A percentile compares a stretch with the other conserved stretches of the same genome.
Conservation (phyloP, 495 filamentous ascomycete genomes). For the Talaromyces wortmannii region DNA sequence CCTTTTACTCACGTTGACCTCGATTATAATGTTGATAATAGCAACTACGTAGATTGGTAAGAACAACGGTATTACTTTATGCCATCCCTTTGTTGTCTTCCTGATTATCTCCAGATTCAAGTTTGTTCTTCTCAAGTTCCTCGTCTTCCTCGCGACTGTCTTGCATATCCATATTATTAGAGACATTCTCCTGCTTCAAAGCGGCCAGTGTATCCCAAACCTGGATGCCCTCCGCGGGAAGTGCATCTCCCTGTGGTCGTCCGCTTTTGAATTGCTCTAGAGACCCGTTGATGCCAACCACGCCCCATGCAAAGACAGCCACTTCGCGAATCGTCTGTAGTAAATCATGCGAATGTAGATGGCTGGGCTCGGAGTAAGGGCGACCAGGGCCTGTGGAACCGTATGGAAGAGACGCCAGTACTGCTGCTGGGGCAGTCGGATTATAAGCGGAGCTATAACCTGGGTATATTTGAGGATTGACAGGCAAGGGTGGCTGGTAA, state of each 20-base stretch:
- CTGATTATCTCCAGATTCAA: too few relatives aligned
- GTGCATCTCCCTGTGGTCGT: constrained; percentile 50
- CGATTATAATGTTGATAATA: too few relatives aligned
- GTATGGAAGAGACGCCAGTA: too few relatives aligned
- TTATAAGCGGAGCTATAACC: neutral
- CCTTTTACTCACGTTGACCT: too few relatives aligned
- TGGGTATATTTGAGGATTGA: constrained; percentile 9
- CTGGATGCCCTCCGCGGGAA: constrained; percentile 50
- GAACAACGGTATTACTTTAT: too few relatives aligned
- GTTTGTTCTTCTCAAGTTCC: too few relatives aligned
- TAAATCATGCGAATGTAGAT: constrained; percentile 51
- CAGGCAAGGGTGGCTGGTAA: neutral
- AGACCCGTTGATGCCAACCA: constrained; percentile 75
- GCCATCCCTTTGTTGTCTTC: too few relatives aligned
- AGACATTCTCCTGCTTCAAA: neutral
- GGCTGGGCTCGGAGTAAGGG: constrained; percentile 18
- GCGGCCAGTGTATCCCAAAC: constrained; percentile 35
- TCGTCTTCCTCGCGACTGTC: too few relatives aligned
- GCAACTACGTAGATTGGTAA: too few relatives aligned
- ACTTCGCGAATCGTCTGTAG: constrained; percentile 79
- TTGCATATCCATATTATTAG: too few relatives aligned
- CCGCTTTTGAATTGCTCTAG: constrained; percentile 58
- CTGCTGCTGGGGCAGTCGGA: neutral
- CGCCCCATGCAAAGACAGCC: constrained; percentile 76
- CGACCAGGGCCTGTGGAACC: neutral